Evolutionary conservation across 352 stramenopile genomes (phyloP).

Genomic region (Phytophthora meadii): DNA sequence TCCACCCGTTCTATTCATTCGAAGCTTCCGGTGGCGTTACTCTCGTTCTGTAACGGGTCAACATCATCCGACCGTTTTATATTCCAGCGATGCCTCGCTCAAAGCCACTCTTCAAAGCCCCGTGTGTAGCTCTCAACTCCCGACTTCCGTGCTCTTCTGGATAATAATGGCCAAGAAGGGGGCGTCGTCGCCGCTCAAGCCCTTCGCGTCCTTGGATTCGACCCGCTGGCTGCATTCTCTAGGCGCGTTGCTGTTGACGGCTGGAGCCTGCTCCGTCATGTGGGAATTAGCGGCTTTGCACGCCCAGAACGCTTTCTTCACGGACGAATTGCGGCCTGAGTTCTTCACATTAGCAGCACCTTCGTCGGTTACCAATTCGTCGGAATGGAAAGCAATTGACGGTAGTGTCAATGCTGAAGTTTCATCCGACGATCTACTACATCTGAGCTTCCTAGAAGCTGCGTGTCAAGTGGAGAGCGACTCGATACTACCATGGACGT

Average conservation of each 20-base stretch:
- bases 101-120: slow-evolving; percentile 3
- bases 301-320: slow-evolving; percentile 18
- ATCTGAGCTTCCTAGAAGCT: slow-evolving; percentile 43
- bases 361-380: slow-evolving; percentile 10
- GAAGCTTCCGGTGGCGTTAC: slow-evolving; percentile 1
- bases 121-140: not conserved
- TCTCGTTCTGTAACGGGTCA: slow-evolving; percentile 9
- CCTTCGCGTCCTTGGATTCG: slow-evolving; percentile 9
- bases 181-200: slow-evolving; percentile 12
- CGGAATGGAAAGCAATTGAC: slow-evolving; percentile 27
- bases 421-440: slow-evolving; percentile 46
- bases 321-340: slow-evolving; percentile 22
- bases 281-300: slow-evolving; percentile 36
- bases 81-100: slow-evolving; percentile 12
- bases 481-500: slow-evolving; percentile 44
- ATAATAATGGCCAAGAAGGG: slow-evolving; percentile 12
- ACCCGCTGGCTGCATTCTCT: slow-evolving; percentile 36
- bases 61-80: slow-evolving; percentile 25
- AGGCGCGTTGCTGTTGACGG: slow-evolving; percentile 22
- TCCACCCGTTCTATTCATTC: too few species aligned
- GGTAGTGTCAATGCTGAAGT: slow-evolving; percentile 20
- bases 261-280: slow-evolving; percentile 25
- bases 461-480: slow-evolving; percentile 48
- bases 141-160: not conserved
- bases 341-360: slow-evolving; percentile 28